Base-by-base conservation (phyloP, 768 basidiomycete species). In the Lentinula raphanica region DNA sequence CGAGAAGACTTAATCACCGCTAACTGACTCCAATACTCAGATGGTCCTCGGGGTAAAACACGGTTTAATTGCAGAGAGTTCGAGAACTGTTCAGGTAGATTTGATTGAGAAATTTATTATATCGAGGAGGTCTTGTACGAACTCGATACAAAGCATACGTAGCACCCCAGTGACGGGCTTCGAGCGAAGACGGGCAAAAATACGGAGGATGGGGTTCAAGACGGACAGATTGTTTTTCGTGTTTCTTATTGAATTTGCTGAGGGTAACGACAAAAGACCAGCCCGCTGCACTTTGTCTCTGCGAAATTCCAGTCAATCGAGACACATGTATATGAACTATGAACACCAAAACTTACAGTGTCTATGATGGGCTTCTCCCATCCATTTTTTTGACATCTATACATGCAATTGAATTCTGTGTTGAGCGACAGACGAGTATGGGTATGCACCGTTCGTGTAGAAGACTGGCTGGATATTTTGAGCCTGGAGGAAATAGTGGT, bases 141-240 rank as follows among this genome's bases (percentile, higher is more conserved):
- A 94, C 92, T 64, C 93, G 85, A 70, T 94, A 90, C 54, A 96
- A 72, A 39, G 90, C 90, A 64, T 90, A 93, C 3, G 87, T 88
- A 15, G 93, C 93, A 38, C 87, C 93, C 87, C 90, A 94, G 67
- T 97, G 94, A 56, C 87, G 88, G 28, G 94, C 93, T 71, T 96
- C 92, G 23, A 87, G 67, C 6, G 85, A 79, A n/a, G 86, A 85
- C 2, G 82, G 77, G 60, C 83, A 76, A 45, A 80, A 72, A 62
- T 90, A 82, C 5, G 86, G 80, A 1, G 90, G 88, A 66, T 88
- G 82, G 5, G 93, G 88, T 60, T 85, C 84, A 61, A 97, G 71
- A 46, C 83, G 78, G 15, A 93, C 86, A 4, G 74, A 79, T 65
- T 94, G 90, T 55, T 71, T 78, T 62, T 87, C 79, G 3, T 78